Percentiles rank a stretch among this genome's conserved stretches.
phyloP scores from a whole-genome alignment of 352 stramenopile species.

The Phytophthora pinifolia region DNA sequence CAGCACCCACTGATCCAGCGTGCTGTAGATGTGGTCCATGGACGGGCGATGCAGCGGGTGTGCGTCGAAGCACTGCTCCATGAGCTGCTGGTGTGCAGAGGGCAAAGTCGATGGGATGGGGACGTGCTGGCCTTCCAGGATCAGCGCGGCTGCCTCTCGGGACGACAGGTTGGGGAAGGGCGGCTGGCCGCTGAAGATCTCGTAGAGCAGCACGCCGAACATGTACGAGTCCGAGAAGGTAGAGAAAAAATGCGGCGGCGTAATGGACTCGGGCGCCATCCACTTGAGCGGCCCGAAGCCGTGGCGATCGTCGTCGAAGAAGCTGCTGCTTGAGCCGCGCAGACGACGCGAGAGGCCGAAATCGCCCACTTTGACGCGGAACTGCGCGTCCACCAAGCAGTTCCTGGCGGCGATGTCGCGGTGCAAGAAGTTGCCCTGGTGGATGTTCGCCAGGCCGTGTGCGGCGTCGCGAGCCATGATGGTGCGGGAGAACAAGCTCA shows the following conservation, averaged over 20 bases:
- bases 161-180: slow-evolving; percentile 60
- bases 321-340: slow-evolving; percentile 1
- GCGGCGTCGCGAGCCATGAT: slow-evolving; percentile 70
- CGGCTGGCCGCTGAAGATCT: slow-evolving; percentile 63
- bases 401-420: slow-evolving; percentile 71
- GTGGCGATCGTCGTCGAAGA: slow-evolving; percentile 58
- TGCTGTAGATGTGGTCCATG: slow-evolving; percentile 68
- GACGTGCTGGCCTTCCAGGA: slow-evolving; percentile 67
- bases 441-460: slow-evolving; percentile 66
- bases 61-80: slow-evolving; percentile 60
- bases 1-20: slow-evolving; percentile 60
- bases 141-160: slow-evolving; percentile 55
- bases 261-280: slow-evolving; percentile 72
- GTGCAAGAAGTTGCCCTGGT: slow-evolving; percentile 62
- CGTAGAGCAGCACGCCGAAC: slow-evolving; percentile 75
- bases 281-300: slow-evolving; percentile 74
- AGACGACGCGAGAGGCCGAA: slow-evolving; percentile 65
- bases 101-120: slow-evolving; percentile 49
- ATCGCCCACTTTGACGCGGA: slow-evolving; percentile 73
- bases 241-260: slow-evolving; percentile 69
- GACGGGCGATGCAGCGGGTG: slow-evolving; percentile 55
- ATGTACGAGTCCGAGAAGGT: slow-evolving; percentile 75
- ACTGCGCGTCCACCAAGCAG: slow-evolving; percentile 60
- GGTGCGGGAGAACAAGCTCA: slow-evolving; percentile 58
- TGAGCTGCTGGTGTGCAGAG: slow-evolving; percentile 44